Conservation (phyloP, 2,329 filamentous ascomycete genomes). For the Calonectria hawksworthii region DNA sequence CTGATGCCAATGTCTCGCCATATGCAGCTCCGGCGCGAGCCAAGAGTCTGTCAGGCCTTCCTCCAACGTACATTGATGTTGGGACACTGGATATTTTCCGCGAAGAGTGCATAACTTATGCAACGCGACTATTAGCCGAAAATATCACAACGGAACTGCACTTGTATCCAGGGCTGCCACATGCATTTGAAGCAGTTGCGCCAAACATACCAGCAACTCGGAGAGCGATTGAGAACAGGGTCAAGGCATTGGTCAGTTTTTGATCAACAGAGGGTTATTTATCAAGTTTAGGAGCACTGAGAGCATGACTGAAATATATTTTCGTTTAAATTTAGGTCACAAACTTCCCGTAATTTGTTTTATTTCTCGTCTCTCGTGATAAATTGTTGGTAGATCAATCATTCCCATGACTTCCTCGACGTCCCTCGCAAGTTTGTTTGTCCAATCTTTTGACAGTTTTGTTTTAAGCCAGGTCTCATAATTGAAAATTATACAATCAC, state of each 20-base stretch:
- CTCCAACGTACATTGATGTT: constrained; percentile 32
- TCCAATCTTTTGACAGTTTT: too few relatives aligned
- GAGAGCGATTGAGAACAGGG: background rate
- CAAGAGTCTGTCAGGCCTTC: constrained; percentile 14
- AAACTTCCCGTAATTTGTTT: too few relatives aligned
- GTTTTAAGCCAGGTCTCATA: too few relatives aligned
- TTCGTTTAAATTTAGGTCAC: too few relatives aligned
- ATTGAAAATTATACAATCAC: too few relatives aligned
- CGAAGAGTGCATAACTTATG: constrained; percentile 36
- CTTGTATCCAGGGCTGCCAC: constrained; percentile 37
- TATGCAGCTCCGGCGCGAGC: constrained; percentile 40
- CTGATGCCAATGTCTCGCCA: constrained; percentile 22
- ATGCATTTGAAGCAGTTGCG: constrained; percentile 36
- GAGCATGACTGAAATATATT: too few relatives aligned
- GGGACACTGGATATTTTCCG: constrained; percentile 36
- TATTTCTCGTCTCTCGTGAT: too few relatives aligned
- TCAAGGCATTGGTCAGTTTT: background rate
- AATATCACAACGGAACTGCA: constrained; percentile 38
- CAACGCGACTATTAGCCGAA: constrained; percentile 31
- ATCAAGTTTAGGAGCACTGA: too few relatives aligned
- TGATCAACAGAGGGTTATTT: background rate
- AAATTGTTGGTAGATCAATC: too few relatives aligned
- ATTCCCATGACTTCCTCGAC: too few relatives aligned
- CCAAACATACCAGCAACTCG: background rate
- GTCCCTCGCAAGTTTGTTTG: too few relatives aligned